phyloP scores from a whole-genome alignment of 768 basidiomycete species.

The Macrocybe gigantea region DNA sequence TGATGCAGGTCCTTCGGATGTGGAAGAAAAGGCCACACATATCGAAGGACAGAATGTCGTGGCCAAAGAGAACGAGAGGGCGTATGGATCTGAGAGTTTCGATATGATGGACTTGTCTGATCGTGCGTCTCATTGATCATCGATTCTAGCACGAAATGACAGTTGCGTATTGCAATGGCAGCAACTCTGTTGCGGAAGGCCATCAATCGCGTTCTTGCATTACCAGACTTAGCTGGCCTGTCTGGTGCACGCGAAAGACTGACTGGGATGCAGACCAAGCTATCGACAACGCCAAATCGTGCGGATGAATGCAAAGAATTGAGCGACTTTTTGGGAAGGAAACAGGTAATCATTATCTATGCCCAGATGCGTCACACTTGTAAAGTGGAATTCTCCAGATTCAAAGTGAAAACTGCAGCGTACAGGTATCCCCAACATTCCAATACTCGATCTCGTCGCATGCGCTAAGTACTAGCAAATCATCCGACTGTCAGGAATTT shows the following conservation, averaged over 20 bases:
- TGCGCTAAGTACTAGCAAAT: no score
- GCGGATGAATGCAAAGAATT: background rate
- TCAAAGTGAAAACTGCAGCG: no score
- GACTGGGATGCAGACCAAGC: background rate
- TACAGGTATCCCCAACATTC: no score
- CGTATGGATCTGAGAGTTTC: slow-evolving; percentile 20
- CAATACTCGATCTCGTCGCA: no score
- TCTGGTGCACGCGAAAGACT: slow-evolving; percentile 4
- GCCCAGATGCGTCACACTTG: no score
- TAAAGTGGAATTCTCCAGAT: no score
- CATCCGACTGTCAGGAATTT: no score
- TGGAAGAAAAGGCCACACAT: background rate
- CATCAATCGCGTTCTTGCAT: slow-evolving; percentile 34
- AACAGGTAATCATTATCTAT: no score
- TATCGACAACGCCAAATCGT: background rate
- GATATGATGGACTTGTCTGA: slow-evolving; percentile 36
- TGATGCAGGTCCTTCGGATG: no score
- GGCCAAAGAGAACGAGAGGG: no score
- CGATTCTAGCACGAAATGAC: background rate
- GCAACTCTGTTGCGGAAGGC: slow-evolving; percentile 29
- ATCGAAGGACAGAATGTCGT: no score
- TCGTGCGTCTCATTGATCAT: slow-evolving; percentile 25
- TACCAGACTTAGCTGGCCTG: slow-evolving; percentile 40
- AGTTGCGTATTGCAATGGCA: slow-evolving; percentile 7
- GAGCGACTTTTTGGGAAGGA: background rate